Base-by-base conservation (phyloP, 2,329 filamentous ascomycete species). In the Penicillium sp. region DNA sequence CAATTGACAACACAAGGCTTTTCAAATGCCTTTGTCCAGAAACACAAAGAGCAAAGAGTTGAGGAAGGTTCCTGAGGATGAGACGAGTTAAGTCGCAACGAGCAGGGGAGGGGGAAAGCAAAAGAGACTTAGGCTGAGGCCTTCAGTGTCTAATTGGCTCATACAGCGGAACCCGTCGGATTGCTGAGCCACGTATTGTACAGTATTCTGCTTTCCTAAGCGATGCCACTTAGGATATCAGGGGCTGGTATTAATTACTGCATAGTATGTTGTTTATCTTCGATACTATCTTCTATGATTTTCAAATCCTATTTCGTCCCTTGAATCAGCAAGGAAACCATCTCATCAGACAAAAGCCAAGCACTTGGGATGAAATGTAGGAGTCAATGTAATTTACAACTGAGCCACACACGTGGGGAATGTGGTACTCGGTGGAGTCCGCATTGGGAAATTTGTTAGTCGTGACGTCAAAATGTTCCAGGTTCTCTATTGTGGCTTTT, bases 381-480 rank as follows among this genome's bases (percentile, higher is more conserved):
- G 51, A 40, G 45, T 13, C 23, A n/a, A 13, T 24, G 37, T 52
- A 47, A 47, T 42, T 48, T 51, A 42, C 46, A 40, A 24, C 52
- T 58, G 56, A 52, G 56, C 54, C 56, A 58, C 56, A 57, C 20
- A 43, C 34, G 46, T 50, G 50, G 52, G 54, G 46, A 41, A 49
- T 29, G 47, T 55, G 37, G 51, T 49, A 54, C 34, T 50, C 35
- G 35, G 51, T 58, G 51, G 52, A 20, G 51, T 8, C 40, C 26
- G 39, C 35, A 44, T 36, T 40, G 14, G 44, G 46, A 41, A 52
- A 47, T 44, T 23, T 46, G 39, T 44, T 55, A 51, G 47, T 58
- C 46, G n/a, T 58, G 57, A 59, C 55, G 55, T 59, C 56, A 53
- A 45, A 7, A 37, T 56, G 57, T 58, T 54, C 56, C 50, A 54